Conservation (phyloP, 306 rosid genomes). For the Vigna trinervia region DNA sequence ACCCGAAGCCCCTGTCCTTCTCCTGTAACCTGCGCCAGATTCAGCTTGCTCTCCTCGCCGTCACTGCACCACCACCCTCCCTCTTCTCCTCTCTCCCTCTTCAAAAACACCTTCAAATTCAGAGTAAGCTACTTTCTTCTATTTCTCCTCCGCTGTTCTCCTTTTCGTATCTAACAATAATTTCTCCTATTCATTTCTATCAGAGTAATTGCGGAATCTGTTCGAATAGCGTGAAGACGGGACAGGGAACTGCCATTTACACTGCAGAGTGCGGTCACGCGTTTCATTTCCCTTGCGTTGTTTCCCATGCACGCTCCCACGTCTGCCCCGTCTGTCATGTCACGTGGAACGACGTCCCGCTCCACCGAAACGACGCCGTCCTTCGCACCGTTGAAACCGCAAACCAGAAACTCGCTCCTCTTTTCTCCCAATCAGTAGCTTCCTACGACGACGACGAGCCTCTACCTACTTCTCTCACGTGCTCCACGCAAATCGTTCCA, state of each 20-base stretch:
- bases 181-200: neutral
- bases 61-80: slow-evolving; percentile 22
- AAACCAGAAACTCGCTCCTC: neutral
- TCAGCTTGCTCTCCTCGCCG: slow-evolving; percentile 60
- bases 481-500: slow-evolving; percentile 43
- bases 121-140: slow-evolving; percentile 45
- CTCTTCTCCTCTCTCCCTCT: slow-evolving; percentile 71
- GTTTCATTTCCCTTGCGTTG: slow-evolving; percentile 85
- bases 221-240: slow-evolving; percentile 69
- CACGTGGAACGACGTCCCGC: slow-evolving; percentile 69
- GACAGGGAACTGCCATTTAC: slow-evolving; percentile 84
- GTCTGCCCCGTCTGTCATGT: slow-evolving; percentile 73
- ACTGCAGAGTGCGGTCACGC: slow-evolving; percentile 84
- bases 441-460: slow-evolving; percentile 72
- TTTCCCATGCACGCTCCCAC: slow-evolving; percentile 56
- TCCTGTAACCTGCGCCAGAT: slow-evolving; percentile 58
- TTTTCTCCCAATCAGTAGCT: slow-evolving; percentile 34
- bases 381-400: neutral
- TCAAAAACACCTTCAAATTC: slow-evolving; percentile 80
- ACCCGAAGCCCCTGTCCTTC: slow-evolving; percentile 56
- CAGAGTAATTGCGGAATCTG: slow-evolving; percentile 84
- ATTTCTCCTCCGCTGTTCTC: too few relatives aligned
- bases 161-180: neutral
- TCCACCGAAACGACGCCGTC: slow-evolving; percentile 8
- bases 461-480: slow-evolving; percentile 48